A percentile compares a stretch with the other conserved stretches of the same genome.
Evolutionary conservation across 768 basidiomycete genomes (phyloP).

Genomic region (Xerocomus potaroensis): DNA sequence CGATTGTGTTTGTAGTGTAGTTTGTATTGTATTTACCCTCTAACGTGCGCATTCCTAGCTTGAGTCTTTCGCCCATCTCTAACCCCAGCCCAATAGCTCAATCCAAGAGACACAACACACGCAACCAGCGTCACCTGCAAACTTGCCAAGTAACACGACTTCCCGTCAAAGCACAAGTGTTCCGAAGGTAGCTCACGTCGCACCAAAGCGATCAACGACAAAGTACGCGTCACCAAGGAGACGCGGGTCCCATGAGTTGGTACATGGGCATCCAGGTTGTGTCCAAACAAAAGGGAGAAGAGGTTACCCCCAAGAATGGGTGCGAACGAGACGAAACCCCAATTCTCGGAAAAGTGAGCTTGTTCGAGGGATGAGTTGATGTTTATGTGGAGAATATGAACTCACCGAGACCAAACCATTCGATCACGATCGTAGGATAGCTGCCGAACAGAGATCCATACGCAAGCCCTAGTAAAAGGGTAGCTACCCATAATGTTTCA

Average conservation of each 20-base stretch:
- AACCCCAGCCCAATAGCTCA: slow-evolving; percentile 37
- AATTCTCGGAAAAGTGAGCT: slow-evolving; percentile 82
- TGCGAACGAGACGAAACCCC: slow-evolving; percentile 72
- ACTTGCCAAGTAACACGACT: slow-evolving; percentile 56
- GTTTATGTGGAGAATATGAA: slow-evolving; percentile 11
- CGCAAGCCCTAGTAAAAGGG: slow-evolving; percentile 37
- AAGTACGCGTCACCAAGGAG: neutral
- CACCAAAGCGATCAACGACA: neutral
- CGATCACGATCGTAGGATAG: slow-evolving; percentile 71
- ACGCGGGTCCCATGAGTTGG: slow-evolving; percentile 7
- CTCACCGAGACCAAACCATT: slow-evolving; percentile 87
- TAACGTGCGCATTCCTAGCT: neutral
- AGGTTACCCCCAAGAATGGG: slow-evolving; percentile 79
- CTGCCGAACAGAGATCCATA: slow-evolving; percentile 75
- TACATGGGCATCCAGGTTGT: slow-evolving; percentile 72
- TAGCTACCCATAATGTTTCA: slow-evolving; percentile 55
- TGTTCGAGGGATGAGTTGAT: neutral
- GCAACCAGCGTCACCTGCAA: slow-evolving; percentile 44
- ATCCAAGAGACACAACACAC: slow-evolving; percentile 32
- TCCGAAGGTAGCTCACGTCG: slow-evolving; percentile 23
- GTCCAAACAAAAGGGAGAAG: slow-evolving; percentile 81
- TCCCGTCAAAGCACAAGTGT: slow-evolving; percentile 53
- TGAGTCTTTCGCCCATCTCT: slow-evolving; percentile 24
- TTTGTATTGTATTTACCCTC: neutral
- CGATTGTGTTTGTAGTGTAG: too few relatives aligned